Base-by-base conservation (phyloP, 169 alveolate species). In the Plasmodium adleri region DNA sequence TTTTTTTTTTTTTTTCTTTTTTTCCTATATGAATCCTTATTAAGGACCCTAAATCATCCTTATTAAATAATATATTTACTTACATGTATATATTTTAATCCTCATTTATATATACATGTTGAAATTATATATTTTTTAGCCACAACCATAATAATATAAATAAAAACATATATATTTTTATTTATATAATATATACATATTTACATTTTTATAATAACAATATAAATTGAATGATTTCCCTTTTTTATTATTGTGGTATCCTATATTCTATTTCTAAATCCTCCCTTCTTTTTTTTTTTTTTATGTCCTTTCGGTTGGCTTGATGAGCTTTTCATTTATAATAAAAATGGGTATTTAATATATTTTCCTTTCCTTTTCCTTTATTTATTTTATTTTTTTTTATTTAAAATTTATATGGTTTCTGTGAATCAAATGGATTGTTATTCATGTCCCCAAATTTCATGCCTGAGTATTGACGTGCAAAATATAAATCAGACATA, bases 381-480 rank as follows among this genome's bases (percentile, higher is more conserved):
- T 15, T 54, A 3, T 9, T 54, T 54, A 1, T 12, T 15, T 9
- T 54, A 10, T 10, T 56, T 56, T 62, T 22, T 6, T 8, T 26
- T 13, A 26, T 20, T 66, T 71, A 76, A 68, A 76, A 76, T 52
- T 64, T 78, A 20, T 22, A 67, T 13, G 54, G 89, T 24, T 63
- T 78, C 20, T 78, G 73, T 9, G 70, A 68, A 22, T 72, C 63
- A 59, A 64, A 78, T 4, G 89, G 89, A 32, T 78, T 78, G 45
- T 32, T 32, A 47, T 66, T 66, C 24, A 78, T 54, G n/a, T 60
- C 47, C 5, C 52, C 76, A 59, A 49, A 78, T 12, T 17, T 59
- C 26, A 64, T 24, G 3, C 68, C 78, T n/a, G 89, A 66, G 26
- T 28, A 59, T 15, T 67, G 78, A 10, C 71, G 45, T 47, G 75